These are phyloP conservation scores for Paecilomyces sp. DNA, from an alignment of 2,329 filamentous ascomycete species.

Conservation along the genomic window DNA sequence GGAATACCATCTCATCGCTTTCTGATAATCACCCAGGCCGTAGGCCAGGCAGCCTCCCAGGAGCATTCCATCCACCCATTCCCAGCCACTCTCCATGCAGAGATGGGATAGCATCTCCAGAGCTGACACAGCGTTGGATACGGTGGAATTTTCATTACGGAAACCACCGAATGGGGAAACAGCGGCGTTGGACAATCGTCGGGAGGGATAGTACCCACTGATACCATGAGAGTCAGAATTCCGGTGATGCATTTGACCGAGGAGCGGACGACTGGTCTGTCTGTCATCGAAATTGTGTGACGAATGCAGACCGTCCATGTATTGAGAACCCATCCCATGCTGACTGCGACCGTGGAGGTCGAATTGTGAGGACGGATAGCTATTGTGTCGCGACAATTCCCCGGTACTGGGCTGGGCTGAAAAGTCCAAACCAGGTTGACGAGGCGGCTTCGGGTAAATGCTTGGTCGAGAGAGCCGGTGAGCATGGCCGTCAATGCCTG, in stretches of 20 bases:
- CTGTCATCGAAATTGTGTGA: background rate
- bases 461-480: conserved; percentile 44
- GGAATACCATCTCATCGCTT: conserved; percentile 48
- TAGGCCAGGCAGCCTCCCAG: conserved; percentile 88
- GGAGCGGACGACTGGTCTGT: conserved; percentile 1
- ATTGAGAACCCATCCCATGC: conserved; percentile 3
- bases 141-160: conserved; percentile 34
- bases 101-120: conserved; percentile 65
- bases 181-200: conserved; percentile 23
- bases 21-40: conserved; percentile 75
- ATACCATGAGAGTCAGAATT: conserved; percentile 20
- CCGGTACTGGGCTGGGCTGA: conserved; percentile 23
- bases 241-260: conserved; percentile 7
- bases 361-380: conserved; percentile 31
- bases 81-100: conserved; percentile 74
- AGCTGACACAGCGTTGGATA: conserved; percentile 56
- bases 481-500: conserved; percentile 30
- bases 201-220: conserved; percentile 24
- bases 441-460: conserved; percentile 56
- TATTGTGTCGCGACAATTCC: conserved; percentile 24
- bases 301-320: background rate
- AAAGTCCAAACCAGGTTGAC: conserved; percentile 48
- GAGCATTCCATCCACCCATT: conserved; percentile 89
- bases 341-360: conserved; percentile 15
- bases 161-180: conserved; percentile 24